These are phyloP conservation scores for Salinomyces thailandicus DNA, from an alignment of 2,329 filamentous ascomycete genomes.

Conservation along the genomic window DNA sequence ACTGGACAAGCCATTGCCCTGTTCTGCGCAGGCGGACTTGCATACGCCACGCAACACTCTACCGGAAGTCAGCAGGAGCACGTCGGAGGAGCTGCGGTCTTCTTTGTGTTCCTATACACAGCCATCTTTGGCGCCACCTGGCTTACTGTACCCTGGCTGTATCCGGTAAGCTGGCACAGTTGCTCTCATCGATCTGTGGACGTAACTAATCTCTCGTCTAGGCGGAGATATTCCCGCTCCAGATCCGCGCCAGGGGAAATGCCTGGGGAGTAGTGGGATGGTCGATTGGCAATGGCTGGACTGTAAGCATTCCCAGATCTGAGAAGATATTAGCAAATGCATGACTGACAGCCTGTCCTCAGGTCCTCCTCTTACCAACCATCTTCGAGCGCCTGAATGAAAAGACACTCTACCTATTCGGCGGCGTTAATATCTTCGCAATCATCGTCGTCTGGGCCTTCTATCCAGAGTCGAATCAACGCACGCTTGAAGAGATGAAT, in stretches of 20 bases:
- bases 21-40: conserved; percentile 23
- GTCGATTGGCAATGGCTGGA: conserved; percentile 62
- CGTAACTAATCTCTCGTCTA: neutral
- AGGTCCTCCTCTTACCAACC: conserved; percentile 28
- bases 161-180: conserved; percentile 13
- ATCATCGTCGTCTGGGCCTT: conserved; percentile 63
- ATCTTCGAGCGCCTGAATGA: conserved; percentile 56
- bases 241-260: conserved; percentile 62
- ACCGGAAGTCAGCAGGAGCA: neutral
- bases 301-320: neutral
- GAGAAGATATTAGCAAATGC: neutral
- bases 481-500: conserved; percentile 67
- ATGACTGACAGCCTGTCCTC: neutral
- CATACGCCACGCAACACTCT: neutral
- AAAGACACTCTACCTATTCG: conserved; percentile 66
- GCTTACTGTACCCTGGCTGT: conserved; percentile 44
- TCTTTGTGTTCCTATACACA: conserved; percentile 62
- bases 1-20: conserved; percentile 25
- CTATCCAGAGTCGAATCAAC: conserved; percentile 61
- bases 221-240: conserved; percentile 63
- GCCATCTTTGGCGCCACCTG: conserved; percentile 55
- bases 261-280: conserved; percentile 68
- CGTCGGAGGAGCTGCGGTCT: conserved; percentile 46
- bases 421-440: conserved; percentile 52
- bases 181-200: neutral